Conservation (phyloP, 208 protist genomes). For the Herpetomonas samuelpessoai region DNA sequence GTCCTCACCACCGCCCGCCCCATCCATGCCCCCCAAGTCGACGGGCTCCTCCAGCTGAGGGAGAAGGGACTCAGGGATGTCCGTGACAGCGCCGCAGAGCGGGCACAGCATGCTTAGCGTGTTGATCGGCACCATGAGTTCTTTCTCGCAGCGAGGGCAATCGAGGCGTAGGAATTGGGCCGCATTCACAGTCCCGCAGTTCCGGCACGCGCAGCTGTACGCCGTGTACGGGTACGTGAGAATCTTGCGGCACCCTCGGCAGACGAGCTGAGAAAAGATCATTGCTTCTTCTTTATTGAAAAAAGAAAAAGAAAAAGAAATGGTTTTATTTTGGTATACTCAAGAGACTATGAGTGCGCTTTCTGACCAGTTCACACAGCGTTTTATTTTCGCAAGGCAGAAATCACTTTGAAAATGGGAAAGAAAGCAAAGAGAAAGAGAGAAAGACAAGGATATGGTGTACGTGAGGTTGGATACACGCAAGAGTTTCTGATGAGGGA, state of each 20-base stretch:
- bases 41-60: slow-evolving; percentile 42
- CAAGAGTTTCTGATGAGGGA: too few species aligned
- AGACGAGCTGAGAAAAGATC: slow-evolving; percentile 68
- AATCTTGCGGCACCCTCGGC: slow-evolving; percentile 57
- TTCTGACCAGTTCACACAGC: too few species aligned
- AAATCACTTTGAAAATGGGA: not conserved
- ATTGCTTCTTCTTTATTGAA: slow-evolving; percentile 20
- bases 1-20: slow-evolving; percentile 10
- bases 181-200: slow-evolving; percentile 66
- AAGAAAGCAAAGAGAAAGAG: slow-evolving; percentile 9
- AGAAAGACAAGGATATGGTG: too few species aligned
- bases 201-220: slow-evolving; percentile 67
- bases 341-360: too few species aligned
- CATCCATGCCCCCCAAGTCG: slow-evolving; percentile 16
- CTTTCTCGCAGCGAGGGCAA: slow-evolving; percentile 39
- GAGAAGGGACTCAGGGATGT: slow-evolving; percentile 68
- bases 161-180: slow-evolving; percentile 46
- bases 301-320: not conserved
- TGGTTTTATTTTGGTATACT: not conserved
- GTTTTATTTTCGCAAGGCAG: too few species aligned
- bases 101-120: slow-evolving; percentile 65
- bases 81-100: slow-evolving; percentile 67
- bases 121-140: slow-evolving; percentile 73
- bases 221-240: slow-evolving; percentile 70
- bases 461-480: too few species aligned